Conservation (phyloP, 2,329 filamentous ascomycete genomes). For the Dactylonectria estremocensis region DNA sequence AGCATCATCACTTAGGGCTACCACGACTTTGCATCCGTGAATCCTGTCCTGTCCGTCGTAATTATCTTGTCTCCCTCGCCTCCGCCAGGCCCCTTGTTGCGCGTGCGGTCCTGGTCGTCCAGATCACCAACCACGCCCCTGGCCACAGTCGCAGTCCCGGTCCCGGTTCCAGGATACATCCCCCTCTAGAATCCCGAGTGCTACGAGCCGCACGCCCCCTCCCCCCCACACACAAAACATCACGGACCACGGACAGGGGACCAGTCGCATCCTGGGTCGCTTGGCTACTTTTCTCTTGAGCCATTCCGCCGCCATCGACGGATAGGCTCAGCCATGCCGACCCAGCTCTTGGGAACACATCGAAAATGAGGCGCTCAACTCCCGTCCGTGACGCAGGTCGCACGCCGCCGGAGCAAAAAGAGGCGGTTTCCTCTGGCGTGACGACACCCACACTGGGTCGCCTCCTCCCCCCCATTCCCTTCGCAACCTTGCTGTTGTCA, state of each 20-base stretch:
- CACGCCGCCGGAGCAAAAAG: slow-evolving; percentile 10
- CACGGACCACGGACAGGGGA: slow-evolving; percentile 10
- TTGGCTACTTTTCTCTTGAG: slow-evolving; percentile 40
- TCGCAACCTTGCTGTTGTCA: slow-evolving; percentile 20
- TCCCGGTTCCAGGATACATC: slow-evolving; percentile 30
- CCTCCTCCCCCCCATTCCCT: slow-evolving; percentile 23
- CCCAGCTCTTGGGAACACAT: slow-evolving; percentile 51
- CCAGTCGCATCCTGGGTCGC: slow-evolving; percentile 14
- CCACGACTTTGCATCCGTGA: not conserved
- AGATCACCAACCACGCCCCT: slow-evolving; percentile 16
- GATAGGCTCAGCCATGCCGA: slow-evolving; percentile 54
- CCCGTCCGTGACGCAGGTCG: slow-evolving; percentile 45
- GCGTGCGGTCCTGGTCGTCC: slow-evolving; percentile 7
- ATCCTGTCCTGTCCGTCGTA: not conserved
- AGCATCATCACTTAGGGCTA: not conserved
- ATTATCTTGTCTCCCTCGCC: slow-evolving; percentile 2
- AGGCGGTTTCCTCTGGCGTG: slow-evolving; percentile 33
- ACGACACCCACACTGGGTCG: slow-evolving; percentile 32
- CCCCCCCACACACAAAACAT: not conserved
- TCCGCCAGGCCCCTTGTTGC: slow-evolving; percentile 12
- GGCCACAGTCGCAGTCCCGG: slow-evolving; percentile 12
- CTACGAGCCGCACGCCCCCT: slow-evolving; percentile 36
- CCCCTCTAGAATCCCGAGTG: slow-evolving; percentile 1
- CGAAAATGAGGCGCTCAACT: slow-evolving; percentile 48
- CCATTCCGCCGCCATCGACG: slow-evolving; percentile 52